These are phyloP conservation scores for Debaryomycetaceae sp. DNA, from an alignment of 1,139 yeast genomes.

Conservation along the genomic window DNA sequence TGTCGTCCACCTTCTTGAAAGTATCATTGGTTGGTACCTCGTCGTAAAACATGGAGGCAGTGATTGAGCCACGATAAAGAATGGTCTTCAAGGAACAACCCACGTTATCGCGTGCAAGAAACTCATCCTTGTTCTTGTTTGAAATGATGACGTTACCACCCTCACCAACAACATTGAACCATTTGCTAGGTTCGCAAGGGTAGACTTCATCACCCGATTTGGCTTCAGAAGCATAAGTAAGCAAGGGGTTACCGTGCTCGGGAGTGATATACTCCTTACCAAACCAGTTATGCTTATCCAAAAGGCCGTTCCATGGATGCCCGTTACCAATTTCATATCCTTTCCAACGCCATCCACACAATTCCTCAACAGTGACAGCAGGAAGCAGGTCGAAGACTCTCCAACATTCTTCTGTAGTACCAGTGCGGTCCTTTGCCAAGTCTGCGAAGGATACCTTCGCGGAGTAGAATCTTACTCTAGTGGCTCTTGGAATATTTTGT, in stretches of 20 bases:
- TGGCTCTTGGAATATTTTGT: too few species aligned
- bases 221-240: background rate
- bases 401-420: background rate
- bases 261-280: background rate
- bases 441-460: background rate
- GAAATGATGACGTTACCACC: background rate
- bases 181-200: background rate
- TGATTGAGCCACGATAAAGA: conserved; percentile 1
- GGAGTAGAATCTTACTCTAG: background rate
- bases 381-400: background rate
- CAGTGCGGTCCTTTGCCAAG: background rate
- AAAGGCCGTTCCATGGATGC: background rate
- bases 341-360: background rate
- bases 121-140: background rate
- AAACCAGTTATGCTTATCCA: background rate
- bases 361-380: background rate
- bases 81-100: conserved; percentile 4
- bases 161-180: background rate
- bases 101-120: background rate
- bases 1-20: conserved; percentile 4
- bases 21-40: conserved; percentile 3
- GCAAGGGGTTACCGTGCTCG: background rate
- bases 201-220: background rate
- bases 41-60: conserved; percentile 5
- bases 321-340: background rate